Base-by-base conservation (phyloP, 2,329 filamentous ascomycete genomes). In the Aureobasidium mangrovei region DNA sequence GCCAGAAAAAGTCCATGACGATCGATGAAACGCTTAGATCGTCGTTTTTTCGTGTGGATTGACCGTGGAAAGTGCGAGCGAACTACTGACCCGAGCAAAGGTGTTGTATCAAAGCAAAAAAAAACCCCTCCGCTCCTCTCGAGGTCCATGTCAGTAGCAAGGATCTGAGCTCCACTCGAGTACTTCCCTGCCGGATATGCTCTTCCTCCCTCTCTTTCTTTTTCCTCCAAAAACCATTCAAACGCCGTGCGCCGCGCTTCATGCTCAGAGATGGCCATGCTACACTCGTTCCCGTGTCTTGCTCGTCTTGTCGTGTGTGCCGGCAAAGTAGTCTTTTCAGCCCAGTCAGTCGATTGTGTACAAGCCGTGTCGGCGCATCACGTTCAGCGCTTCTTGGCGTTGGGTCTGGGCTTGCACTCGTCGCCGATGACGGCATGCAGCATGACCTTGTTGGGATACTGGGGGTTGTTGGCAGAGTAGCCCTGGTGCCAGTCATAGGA, bases 401-500 rank as follows among this genome's bases (percentile, higher is more conserved):
- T 73, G 6, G 73, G 72, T 54, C 74, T 62, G 4, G 74, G 74
- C 64, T 77, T 76, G 64, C 74, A 76, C 65, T 77, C 74, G 47
- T 77, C 75, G 0, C 70, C 69, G 4, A 64, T 57, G 27, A 77
- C 67, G 0, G 74, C 73, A 60, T 77, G 75, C 55, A 77, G 63
- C 68, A 76, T 77, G 57, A 77, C 70, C 65, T 76, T 76, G 60
- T 72, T 74, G 3, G 73, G 70, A n/a, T 71, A 68, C 60, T 69
- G 61, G 55, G 83, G 82, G 28, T 77, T 93, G 72, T 97, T 97
- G 61, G 77, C 81, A 60, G 86, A 82, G 73, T 91, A 96, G 12
- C 93, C 93, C 76, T 98, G 97, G 74, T 86, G 90, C 93, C 93
- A 98, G 74, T 98, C 93, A 70, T 98, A 98, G 68, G 89, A 90